Base-by-base conservation (phyloP, 2,329 filamentous ascomycete genomes). In the Colletotrichum zoysiae region DNA sequence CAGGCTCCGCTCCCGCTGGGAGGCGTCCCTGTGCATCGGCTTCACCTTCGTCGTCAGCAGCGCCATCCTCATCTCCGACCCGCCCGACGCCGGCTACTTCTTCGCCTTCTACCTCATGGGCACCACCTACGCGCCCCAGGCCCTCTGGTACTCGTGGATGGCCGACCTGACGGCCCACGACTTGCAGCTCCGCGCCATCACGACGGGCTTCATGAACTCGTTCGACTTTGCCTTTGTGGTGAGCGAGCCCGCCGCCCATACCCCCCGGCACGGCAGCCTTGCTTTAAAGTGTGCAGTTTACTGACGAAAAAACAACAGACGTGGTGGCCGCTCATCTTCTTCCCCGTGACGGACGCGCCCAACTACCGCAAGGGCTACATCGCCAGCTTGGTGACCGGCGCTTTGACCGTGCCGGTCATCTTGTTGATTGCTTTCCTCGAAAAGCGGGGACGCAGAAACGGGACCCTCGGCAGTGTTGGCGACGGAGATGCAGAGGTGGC, bases 61-160 rank as follows among this genome's bases (percentile, higher is more conserved):
- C 71, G 78, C 82, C 18, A 81, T 83, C 8, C 71, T 83, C 7
- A 79, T 83, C 30, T 77, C 80, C 7, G 74, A 79, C 16, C 80
- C 81, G 1, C 67, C 73, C 7, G 78, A 82, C 50, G 79, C 78
- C 0, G 82, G 78, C 42, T 80, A 83, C 67, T 85, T 85, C 66
- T 81, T 84, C 56, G 82, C 83, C 8, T 84, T 84, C 70, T 85
- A 84, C 73, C 74, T 84, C 1, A 78, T 85, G 2, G 83, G 83
- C 3, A 84, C 83, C 0, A 84, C 82, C 0, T 85, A 82, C 65
- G 83, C 83, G 2, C 83, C 83, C 1, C 83, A 85, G 67, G 83
- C 83, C 5, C 76, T 85, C 23, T 85, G 83, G 83, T 85, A 85
- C 73, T 81, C 81, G 0, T 85, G 83, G 83, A 84, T 85, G 81